Base-by-base conservation (phyloP, 768 basidiomycete species). In the Suillus alpinus region DNA sequence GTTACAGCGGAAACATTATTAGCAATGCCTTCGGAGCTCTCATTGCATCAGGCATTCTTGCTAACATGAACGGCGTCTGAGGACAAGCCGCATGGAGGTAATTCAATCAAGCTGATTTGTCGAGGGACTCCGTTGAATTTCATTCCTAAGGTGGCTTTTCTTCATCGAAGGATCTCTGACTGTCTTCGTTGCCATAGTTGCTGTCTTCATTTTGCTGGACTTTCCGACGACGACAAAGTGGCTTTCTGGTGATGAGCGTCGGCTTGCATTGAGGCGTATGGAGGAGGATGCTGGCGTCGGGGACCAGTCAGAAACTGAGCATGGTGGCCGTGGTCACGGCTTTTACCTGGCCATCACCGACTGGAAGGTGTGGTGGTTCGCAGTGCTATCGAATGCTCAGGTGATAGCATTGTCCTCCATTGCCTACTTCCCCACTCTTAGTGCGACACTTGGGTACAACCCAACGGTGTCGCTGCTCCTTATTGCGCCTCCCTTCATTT, bases 301-400 rank as follows among this genome's bases (percentile, higher is more conserved):
- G 9, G 84, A 87, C 60, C 75, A 82, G 41, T 73, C 73, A 34
- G 77, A 83, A 62, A 80, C 77, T 4, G 81, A 83, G 63, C 62
- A 59, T 7, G 61, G 72, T 12, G 77, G 76, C 6, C 74, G 56
- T 34, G 65, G 73, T 10, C 69, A 76, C 32, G 89, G 89, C 10
- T 66, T 92, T 8, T 65, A 72, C 32, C 71, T 87, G 62, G 89
- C 89, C 16, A 41, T 91, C 60, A 78, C 76, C 29, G 92, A 94
- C 69, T 86, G 86, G 88, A 89, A 86, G 72, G 89, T 94, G 39
- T 94, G 90, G 88, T 87, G 83, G 81, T 79, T 95, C 52, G 80
- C 89, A 23, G 59, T 91, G 26, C 80, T 86, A 10, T 43, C 61
- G 59, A 6, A 60, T 7, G 46, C 68, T 8, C 60, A 66, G 67